Percentiles rank a stretch among this genome's conserved stretches.
Conservation (phyloP, 306 rosid genomes). For the Betula pendula region DNA sequence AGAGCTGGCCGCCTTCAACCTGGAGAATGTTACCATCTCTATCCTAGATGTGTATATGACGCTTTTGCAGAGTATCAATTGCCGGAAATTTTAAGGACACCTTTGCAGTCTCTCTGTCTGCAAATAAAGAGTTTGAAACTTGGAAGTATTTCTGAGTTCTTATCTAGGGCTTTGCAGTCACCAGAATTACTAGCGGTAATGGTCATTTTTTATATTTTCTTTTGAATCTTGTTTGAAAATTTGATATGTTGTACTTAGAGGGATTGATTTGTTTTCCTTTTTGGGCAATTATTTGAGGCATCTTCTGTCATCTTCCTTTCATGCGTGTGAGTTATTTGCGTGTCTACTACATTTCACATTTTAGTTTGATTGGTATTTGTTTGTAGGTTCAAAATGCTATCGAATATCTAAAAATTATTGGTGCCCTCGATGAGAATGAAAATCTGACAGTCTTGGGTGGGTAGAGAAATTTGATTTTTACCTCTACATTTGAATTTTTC, state of each 20-base stretch:
- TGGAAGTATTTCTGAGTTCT: conserved; percentile 88
- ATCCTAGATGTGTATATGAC: conserved; percentile 84
- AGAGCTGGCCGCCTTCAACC: conserved; percentile 99
- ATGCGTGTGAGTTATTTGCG: conserved; percentile 12
- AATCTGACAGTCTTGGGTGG: conserved; percentile 80
- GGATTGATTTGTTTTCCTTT: background rate
- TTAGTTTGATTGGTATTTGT: conserved; percentile 29
- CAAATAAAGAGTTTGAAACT: conserved; percentile 95
- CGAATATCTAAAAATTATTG: conserved; percentile 78
- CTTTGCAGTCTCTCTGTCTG: conserved; percentile 91
- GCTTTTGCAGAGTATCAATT: conserved; percentile 85
- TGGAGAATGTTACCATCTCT: conserved; percentile 90
- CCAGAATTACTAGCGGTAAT: conserved; percentile 86
- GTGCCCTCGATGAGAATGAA: conserved; percentile 90
- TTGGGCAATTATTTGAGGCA: background rate
- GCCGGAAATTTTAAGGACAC: conserved; percentile 98
- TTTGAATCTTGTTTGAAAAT: conserved; percentile 15
- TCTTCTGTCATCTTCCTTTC: background rate
- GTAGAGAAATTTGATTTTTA: conserved; percentile 20
- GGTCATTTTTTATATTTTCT: conserved; percentile 27
- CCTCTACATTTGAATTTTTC: conserved; percentile 8
- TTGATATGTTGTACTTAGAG: conserved; percentile 13
- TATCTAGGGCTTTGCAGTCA: conserved; percentile 93
- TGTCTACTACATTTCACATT: conserved; percentile 23
- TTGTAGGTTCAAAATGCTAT: conserved; percentile 89